These are phyloP conservation scores for Mycoemilia scoparia DNA, from an alignment of 192 early-diverging fungal species.

Conservation along the genomic window DNA sequence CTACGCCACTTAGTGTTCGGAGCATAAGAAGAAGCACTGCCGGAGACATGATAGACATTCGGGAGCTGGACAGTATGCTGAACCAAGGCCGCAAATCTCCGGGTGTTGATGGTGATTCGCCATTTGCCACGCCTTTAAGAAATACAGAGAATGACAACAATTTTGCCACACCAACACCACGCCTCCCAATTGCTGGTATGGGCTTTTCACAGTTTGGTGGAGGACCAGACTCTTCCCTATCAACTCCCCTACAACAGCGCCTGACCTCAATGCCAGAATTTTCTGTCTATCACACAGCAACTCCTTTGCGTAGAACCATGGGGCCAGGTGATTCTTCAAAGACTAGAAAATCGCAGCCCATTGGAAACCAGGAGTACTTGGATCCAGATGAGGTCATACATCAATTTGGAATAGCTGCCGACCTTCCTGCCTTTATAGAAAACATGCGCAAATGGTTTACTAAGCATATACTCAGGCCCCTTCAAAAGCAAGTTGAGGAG, in stretches of 20 bases:
- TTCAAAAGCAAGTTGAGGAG: conserved; percentile 21
- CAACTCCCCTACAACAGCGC: conserved; percentile 18
- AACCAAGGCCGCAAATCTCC: conserved; percentile 7
- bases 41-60: conserved; percentile 3
- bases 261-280: conserved; percentile 18
- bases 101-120: conserved; percentile 16
- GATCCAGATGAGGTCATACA: conserved; percentile 26
- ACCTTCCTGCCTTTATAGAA: conserved; percentile 19
- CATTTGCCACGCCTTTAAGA: conserved; percentile 11
- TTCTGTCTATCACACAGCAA: conserved; percentile 24
- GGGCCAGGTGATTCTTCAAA: conserved; percentile 13
- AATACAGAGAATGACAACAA: conserved; percentile 7
- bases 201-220: conserved; percentile 2
- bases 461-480: conserved; percentile 21
- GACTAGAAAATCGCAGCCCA: conserved; percentile 9
- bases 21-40: too few relatives aligned
- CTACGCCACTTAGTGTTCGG: conserved; percentile 4
- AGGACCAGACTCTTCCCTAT: conserved; percentile 2
- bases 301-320: conserved; percentile 9
- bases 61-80: conserved; percentile 4
- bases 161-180: conserved; percentile 5
- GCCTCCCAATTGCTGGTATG: conserved; percentile 3
- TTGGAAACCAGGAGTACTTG: conserved; percentile 16
- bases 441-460: conserved; percentile 30
- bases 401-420: conserved; percentile 15